Percentiles rank a stretch among this genome's conserved stretches.
Conservation (phyloP, 495 filamentous ascomycete genomes). For the Oidiodendron maius region DNA sequence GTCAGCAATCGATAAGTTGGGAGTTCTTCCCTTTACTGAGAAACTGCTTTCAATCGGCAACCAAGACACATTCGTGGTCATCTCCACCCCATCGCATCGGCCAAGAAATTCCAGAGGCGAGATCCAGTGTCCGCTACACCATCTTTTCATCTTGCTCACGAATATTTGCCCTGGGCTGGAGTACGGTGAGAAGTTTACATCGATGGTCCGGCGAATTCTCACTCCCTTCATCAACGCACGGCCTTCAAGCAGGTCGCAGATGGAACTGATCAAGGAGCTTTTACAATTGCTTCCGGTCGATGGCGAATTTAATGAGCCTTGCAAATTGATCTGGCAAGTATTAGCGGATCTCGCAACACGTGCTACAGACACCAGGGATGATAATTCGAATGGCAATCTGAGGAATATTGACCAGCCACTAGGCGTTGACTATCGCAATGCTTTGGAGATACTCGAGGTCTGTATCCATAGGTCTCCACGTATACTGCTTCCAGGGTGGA, state of each 20-base stretch:
- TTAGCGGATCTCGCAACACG: constrained; percentile 29
- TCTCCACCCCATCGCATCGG: constrained; percentile 23
- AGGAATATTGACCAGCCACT: constrained; percentile 18
- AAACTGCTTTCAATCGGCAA: constrained; percentile 52
- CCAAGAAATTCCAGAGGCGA: constrained; percentile 13
- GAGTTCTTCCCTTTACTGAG: constrained; percentile 72
- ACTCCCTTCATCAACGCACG: constrained; percentile 16
- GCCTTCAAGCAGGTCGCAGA: constrained; percentile 7
- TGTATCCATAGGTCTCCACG: constrained; percentile 30
- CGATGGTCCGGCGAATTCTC: constrained; percentile 14
- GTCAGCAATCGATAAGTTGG: constrained; percentile 58
- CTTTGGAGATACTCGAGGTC: constrained; percentile 57
- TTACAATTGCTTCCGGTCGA: constrained; percentile 9
- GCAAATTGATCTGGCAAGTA: constrained; percentile 30
- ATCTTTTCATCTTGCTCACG: constrained; percentile 15
- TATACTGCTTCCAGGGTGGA: constrained; percentile 45
- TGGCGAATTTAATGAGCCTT: constrained; percentile 24
- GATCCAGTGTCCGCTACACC: constrained; percentile 16
- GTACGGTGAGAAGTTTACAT: constrained; percentile 14
- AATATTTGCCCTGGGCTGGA: constrained; percentile 13
- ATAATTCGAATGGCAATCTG: constrained; percentile 11
- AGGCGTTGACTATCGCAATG: constrained; percentile 62
- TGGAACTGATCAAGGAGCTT: constrained; percentile 18
- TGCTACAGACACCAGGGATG: constrained; percentile 23
- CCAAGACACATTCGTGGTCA: constrained; percentile 17